Base-by-base conservation (phyloP, 306 rosid species). In the Fragaria ananassa region DNA sequence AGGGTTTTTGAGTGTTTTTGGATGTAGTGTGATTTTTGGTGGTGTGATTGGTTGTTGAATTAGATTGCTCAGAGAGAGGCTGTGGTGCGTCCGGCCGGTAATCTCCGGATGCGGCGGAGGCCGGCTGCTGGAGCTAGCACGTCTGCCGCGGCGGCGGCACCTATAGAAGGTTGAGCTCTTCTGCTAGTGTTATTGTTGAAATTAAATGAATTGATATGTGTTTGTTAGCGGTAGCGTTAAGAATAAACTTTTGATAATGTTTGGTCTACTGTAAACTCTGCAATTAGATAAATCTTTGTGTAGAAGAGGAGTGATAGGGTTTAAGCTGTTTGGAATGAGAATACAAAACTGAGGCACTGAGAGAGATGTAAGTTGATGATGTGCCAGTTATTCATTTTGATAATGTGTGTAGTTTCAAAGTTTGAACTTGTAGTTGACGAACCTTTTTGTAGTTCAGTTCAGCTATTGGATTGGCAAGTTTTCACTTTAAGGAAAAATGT, bases 101-200 rank as follows among this genome's bases (percentile, higher is more conserved):
- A 27, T 62, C 21, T 42, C 31, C 91, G 98, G 51, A 96, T 96
- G 98, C 96, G 99, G 50, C 89, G 99, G 80, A 80, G 99, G 75
- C 88, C 86, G 0, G 93, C 91, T 75, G 83, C 97, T 39, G 97
- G 91, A 81, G 97, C 99, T 67, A 89, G 98, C 81, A 71, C 96
- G 37, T 95, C 96, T 0, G 81, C 96, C 11, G 90, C 89, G 42
- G 78, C 87, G 1, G 85, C 89, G 49, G 29, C 61, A 8, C 31
- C 75, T n/a, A 81, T 67, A 10, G 93, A 91, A 96, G 99, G 97
- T 92, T 57, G 53, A 73, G 46, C 29, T 46, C 29, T 31, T 31
- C 35, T 31, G 35, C 35, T 31, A 31, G 34, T 31, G 34, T 3
- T 31, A 31, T 31, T 31, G 34, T 31, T 31, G 34, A 31, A 31